Percentiles rank a stretch among this genome's conserved stretches.
Conservation (phyloP, 192 early-diverging fungal species). For the Coemansia sp. region DNA sequence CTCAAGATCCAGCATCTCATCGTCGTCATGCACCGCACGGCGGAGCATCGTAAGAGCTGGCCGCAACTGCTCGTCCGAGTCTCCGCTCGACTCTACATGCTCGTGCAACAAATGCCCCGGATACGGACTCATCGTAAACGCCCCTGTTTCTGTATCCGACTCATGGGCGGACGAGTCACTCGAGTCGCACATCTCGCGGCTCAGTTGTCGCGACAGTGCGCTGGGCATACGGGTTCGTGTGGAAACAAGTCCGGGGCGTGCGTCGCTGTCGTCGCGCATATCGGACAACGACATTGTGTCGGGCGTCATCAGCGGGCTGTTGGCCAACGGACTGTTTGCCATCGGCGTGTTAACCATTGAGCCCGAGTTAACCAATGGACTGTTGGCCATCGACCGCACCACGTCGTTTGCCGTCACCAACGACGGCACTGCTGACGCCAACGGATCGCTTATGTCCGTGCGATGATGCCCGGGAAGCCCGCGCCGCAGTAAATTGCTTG, state of each 20-base stretch:
- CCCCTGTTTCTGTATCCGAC: not conserved
- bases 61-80: conserved; percentile 34
- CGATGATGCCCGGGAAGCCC: not conserved
- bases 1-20: conserved; percentile 4
- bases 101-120: not conserved
- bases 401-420: conserved; percentile 4
- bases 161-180: not conserved
- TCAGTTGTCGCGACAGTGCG: conserved; percentile 6
- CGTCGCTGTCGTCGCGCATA: not conserved
- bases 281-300: not conserved
- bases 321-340: too few relatives aligned
- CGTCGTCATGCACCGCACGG: not conserved
- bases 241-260: not conserved
- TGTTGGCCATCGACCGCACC: not conserved
- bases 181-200: not conserved
- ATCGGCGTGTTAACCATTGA: too few relatives aligned
- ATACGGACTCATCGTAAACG: conserved; percentile 2
- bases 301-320: too few relatives aligned
- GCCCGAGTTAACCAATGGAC: not conserved
- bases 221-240: conserved; percentile 1
- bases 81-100: conserved; percentile 20
- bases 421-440: conserved; percentile 9
- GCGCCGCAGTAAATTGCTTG: conserved; percentile 19
- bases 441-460: not conserved
- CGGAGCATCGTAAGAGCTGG: conserved; percentile 2